phyloP scores from a whole-genome alignment of 768 basidiomycete species.

The Lyophyllum semitale region DNA sequence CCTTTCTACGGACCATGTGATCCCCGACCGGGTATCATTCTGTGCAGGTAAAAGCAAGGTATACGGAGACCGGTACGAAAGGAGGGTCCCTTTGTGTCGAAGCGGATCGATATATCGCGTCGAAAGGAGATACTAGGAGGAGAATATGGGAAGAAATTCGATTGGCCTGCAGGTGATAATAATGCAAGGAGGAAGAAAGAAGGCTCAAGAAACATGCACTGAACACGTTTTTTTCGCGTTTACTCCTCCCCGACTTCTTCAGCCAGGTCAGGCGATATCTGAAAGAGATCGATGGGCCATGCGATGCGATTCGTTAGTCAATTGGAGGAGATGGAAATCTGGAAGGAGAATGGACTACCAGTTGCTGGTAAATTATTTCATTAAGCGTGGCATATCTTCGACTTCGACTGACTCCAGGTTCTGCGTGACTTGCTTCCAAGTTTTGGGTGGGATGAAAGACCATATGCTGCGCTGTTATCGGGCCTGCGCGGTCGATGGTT shows the following conservation, averaged over 20 bases:
- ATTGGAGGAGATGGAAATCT: neutral
- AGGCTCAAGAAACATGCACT: neutral
- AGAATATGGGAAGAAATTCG: neutral
- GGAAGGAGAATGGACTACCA: neutral
- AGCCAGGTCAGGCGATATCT: neutral
- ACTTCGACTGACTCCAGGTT: neutral
- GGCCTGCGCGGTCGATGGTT: neutral
- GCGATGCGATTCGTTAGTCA: neutral
- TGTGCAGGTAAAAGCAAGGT: neutral
- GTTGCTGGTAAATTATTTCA: neutral
- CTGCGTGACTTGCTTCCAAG: neutral
- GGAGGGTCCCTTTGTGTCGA: neutral
- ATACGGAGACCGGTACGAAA: neutral
- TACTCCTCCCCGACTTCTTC: neutral
- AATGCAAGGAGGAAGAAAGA: neutral
- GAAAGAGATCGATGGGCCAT: neutral
- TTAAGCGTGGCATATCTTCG: neutral
- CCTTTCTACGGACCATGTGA: neutral
- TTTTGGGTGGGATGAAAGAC: neutral
- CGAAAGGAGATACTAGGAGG: neutral
- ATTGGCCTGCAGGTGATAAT: neutral
- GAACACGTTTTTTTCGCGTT: neutral
- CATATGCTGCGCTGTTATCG: neutral
- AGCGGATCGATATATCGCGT: neutral
- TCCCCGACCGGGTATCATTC: neutral